Conservation (phyloP, 208 protist species). For the Novymonas esmeraldas region DNA sequence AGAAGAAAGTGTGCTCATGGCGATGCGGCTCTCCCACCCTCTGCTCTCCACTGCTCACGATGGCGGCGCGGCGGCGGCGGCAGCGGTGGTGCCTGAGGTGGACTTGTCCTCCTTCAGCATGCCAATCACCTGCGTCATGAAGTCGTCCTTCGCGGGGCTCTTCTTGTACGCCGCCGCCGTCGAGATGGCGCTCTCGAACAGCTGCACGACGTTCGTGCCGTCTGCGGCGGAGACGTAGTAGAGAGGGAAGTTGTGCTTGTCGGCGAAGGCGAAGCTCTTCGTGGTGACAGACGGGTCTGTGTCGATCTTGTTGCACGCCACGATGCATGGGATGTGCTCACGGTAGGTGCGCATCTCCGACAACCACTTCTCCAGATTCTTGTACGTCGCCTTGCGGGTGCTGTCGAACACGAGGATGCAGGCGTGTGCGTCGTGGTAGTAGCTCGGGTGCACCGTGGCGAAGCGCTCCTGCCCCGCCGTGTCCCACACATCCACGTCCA, state of each 20-base stretch:
- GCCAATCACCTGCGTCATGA: constrained; percentile 81
- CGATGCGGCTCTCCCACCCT: neutral
- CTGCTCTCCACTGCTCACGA: no score
- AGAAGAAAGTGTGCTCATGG: neutral
- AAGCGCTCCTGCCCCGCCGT: constrained; percentile 95
- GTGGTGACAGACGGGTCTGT: constrained; percentile 81
- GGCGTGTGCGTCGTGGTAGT: constrained; percentile 94
- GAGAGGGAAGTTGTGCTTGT: constrained; percentile 91
- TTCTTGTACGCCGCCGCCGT: constrained; percentile 86
- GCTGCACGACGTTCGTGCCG: constrained; percentile 94
- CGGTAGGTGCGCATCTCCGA: constrained; percentile 91
- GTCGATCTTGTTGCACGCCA: constrained; percentile 97
- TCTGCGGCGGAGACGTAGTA: constrained; percentile 95
- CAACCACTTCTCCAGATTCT: constrained; percentile 95
- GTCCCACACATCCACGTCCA: constrained; percentile 93
- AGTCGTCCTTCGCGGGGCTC: constrained; percentile 88
- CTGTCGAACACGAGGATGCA: constrained; percentile 96
- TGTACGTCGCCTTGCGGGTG: constrained; percentile 96
- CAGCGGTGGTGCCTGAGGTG: no score
- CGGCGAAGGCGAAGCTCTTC: constrained; percentile 93
- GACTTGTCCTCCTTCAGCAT: constrained; percentile 62
- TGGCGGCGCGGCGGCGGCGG: neutral
- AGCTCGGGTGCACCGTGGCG: constrained; percentile 94
- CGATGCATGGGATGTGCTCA: constrained; percentile 93
- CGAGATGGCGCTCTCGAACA: constrained; percentile 88